Percentiles rank a stretch among this genome's conserved stretches.
These are phyloP conservation scores for Tuber melanosporum DNA, from an alignment of 495 filamentous ascomycete species.

Conservation along the genomic window DNA sequence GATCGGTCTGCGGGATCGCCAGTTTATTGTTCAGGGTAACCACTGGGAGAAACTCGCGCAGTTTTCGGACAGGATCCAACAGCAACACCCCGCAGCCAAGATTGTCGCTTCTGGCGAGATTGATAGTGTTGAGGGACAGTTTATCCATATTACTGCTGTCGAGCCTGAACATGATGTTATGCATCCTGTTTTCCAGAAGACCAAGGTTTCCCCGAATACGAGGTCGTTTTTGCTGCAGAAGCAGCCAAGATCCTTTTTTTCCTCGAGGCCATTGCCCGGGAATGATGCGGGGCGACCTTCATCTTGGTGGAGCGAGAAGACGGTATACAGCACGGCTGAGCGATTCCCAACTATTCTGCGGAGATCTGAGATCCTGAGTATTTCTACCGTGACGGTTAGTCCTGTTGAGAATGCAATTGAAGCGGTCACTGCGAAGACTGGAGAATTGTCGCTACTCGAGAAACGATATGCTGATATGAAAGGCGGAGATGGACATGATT, in stretches of 20 bases:
- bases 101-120: conserved; percentile 64
- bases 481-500: conserved; percentile 61
- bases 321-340: conserved; percentile 74
- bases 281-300: conserved; percentile 18
- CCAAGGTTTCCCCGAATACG: conserved; percentile 72
- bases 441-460: conserved; percentile 70
- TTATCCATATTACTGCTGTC: conserved; percentile 73
- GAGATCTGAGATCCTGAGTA: conserved; percentile 71
- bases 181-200: conserved; percentile 82
- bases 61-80: conserved; percentile 89
- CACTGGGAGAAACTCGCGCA: conserved; percentile 66
- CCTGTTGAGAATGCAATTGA: conserved; percentile 85
- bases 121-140: conserved; percentile 79
- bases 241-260: conserved; percentile 32
- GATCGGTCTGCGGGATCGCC: conserved; percentile 70
- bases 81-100: conserved; percentile 81
- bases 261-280: conserved; percentile 25
- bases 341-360: conserved; percentile 86
- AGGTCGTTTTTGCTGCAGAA: conserved; percentile 66
- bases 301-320: conserved; percentile 76
- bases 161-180: conserved; percentile 71
- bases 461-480: conserved; percentile 69
- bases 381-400: conserved; percentile 58
- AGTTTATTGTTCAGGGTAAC: conserved; percentile 83
- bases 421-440: conserved; percentile 82